Evolutionary conservation across 2,329 filamentous ascomycete species (phyloP), one percentile per base, ranked within the genome.

Genomic region (Dactylellina parvicollis): DNA sequence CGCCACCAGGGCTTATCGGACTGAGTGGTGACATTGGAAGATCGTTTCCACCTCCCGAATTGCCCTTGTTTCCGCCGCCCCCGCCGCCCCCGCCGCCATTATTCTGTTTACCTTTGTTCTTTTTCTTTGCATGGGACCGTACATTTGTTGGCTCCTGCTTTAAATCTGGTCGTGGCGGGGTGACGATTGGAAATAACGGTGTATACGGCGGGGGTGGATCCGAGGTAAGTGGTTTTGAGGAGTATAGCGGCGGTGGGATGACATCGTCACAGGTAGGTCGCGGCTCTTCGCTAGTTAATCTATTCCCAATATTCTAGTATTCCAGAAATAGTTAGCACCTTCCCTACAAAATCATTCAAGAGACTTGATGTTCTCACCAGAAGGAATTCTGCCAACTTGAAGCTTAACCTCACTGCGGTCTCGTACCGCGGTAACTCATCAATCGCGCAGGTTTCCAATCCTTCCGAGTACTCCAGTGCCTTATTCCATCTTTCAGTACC

Each of bases 111-210:
- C 52, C 62, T 22, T 50, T 60, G 49, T 30, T 40, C 20, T 66
- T 72, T 42, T 71, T 73, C 47, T 73, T 73, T 18, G 69, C 69
- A 16, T 66, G 54, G 3, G 69, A 73, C 10, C 69, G 36, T 8
- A 73, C 16, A 47, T 73, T 73, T 46, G 46, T 56, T n/a, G 69
- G 69, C 12, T 73, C 60, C 20, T 73, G 60, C 1, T 46, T 66
- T 8, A 59, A 30, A 36, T 73, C 54, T n/a, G 54, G 69, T 14
- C 46, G 52, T 18, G 20, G 47, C n/a, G 54, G 40, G 30, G 60
- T 38, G 12, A 49, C 22, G 32, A 66, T 54, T 14, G 59, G 42
- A 16, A 38, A 44, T 28, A 52, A 30, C 44, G 60, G 47, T 55
- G 52, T 54, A 28, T 73, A 66, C 20, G 60, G 60, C 20, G 60